Base-by-base conservation (phyloP, 192 early-diverging fungal genomes). In the Backusella morwellensis region DNA sequence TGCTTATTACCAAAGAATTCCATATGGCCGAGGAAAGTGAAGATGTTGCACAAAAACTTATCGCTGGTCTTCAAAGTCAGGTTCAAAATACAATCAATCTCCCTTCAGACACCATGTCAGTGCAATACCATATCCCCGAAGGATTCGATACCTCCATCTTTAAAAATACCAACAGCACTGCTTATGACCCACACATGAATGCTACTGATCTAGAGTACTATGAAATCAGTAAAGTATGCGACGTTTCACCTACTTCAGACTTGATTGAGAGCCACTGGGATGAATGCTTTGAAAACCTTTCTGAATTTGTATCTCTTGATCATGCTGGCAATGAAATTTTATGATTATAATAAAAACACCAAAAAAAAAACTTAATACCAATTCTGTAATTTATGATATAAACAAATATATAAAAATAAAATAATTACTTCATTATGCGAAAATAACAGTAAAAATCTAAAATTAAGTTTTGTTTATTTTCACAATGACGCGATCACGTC, bases 31-130 rank as follows among this genome's bases (percentile, higher is more conserved):
- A 29, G 9, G 23, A 29, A 63, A 63, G 40, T 34, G 70, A 72
- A 19, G 23, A 72, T 50, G 70, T 44, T 17, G 70, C 70, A 40
- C 38, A 71, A 17, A 72, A 72, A 19, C n/a, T 72, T 26, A 32
- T 72, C 40, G 6, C 26, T 32, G 70, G 70, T 7, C 40, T 72
- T 32, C 70, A 72, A 72, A 44, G 70, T 50, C 56, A 63, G 23
- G 56, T 63, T 2, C 21, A 63, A 9, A 63, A 63, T 63, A 63
- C 56, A 12, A 63, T 63, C 56, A 23, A 63, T 12, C 56, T 63
- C 26, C 23, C 56, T 14, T 29, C 56, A 26, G 26, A 26, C 1
- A 63, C 56, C 23, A 63, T 63, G 56, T 63, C 56, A 8, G 23
- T 63, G 4, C 56, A 63, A 14, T 63, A 63, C 56, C 56, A 63